These are phyloP conservation scores for Yamadazyma aaseri DNA, from an alignment of 1,139 yeast genomes.

Conservation along the genomic window DNA sequence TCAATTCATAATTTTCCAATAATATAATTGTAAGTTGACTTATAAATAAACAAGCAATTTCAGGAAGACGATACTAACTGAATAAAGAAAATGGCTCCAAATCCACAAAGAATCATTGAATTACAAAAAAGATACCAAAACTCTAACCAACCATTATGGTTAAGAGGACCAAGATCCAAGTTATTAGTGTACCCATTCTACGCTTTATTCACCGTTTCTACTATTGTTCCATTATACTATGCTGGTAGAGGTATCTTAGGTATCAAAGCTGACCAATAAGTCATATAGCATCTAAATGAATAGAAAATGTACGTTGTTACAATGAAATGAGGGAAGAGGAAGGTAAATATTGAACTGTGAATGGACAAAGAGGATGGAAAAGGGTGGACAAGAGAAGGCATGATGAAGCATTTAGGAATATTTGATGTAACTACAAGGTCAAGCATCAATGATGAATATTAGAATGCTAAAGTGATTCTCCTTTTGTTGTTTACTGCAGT, in stretches of 20 bases:
- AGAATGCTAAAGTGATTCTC: too few relatives aligned
- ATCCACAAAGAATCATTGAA: constrained; percentile 67
- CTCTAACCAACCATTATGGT: constrained; percentile 72
- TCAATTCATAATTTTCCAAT: constrained; percentile 15
- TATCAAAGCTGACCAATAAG: constrained; percentile 49
- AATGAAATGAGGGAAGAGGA: too few relatives aligned
- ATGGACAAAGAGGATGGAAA: neutral
- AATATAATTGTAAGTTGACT: too few relatives aligned
- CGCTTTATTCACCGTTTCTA: constrained; percentile 75
- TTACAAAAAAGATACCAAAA: constrained; percentile 74
- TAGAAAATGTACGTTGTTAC: constrained; percentile 1
- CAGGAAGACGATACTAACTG: constrained; percentile 4
- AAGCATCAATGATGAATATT: too few relatives aligned
- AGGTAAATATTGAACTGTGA: constrained; percentile 2
- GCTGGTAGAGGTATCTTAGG: constrained; percentile 77
- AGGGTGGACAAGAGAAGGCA: neutral
- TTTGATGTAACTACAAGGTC: too few relatives aligned
- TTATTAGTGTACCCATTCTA: constrained; percentile 84
- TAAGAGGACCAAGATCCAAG: constrained; percentile 74
- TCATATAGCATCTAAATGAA: constrained; percentile 1
- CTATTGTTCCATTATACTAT: constrained; percentile 70
- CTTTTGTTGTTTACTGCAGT: too few relatives aligned
- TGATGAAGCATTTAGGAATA: neutral
- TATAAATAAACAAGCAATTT: too few relatives aligned
- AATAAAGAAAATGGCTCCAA: constrained; percentile 29